Base-by-base conservation (phyloP, 768 basidiomycete species). In the Podaxis sp. region DNA sequence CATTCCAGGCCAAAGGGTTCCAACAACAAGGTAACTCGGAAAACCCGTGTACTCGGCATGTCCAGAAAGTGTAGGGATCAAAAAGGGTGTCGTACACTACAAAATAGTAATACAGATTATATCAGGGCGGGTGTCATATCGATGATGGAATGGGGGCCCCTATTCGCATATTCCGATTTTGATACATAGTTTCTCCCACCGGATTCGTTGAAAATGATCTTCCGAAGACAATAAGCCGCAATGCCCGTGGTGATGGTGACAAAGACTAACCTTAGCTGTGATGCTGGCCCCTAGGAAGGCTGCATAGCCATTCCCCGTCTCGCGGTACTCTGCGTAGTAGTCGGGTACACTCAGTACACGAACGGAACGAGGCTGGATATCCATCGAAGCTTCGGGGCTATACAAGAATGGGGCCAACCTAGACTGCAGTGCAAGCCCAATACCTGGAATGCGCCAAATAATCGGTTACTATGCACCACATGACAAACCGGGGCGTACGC, bases 251-350 rank as follows among this genome's bases (percentile, higher is more conserved):
- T 41, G 13, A 22, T 37, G 24, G 43, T 47, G 9, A 25, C 4
- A 33, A 38, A 50, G 12, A 65, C 73, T 51, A 57, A 91, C 93
- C 80, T 94, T 95, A 5, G 91, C 93, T n/a, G 88, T 82, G 65
- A 95, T 93, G 66, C 88, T 89, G 17, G 86, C 80, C 1, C 93
- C 93, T 61, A 95, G 75, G 78, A 94, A 95, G 11, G 89, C 86
- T 3, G 91, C 89, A 41, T 88, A 78, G 1, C 89, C 89, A 57
- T 93, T 91, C 2, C 93, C 93, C 49, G 86, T 91, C 55, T 94
- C 91, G 61, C 92, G 80, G 69, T 91, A 97, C 71, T 96, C 93
- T 7, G 90, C 88, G 71, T 94, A 97, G 73, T 95, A 96, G 36
- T 96, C 94, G 0, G 94, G 94, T 7, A 94, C 82, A 38, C 77